Percentiles rank a stretch among this genome's conserved stretches.
These are phyloP conservation scores for Phytophthora litchii DNA, from an alignment of 352 stramenopile genomes.

Conservation along the genomic window DNA sequence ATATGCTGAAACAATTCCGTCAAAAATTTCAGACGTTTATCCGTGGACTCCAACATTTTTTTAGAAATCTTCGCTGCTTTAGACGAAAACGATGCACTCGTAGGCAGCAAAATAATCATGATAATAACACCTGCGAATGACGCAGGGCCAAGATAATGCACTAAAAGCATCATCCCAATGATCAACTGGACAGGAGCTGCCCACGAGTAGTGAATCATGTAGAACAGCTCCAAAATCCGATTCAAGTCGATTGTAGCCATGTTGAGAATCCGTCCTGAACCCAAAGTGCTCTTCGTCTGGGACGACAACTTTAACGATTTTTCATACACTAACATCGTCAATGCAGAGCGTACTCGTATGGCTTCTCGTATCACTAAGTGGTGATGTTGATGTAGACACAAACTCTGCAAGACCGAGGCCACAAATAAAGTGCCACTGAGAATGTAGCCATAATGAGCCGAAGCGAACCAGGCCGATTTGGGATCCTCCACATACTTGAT, in stretches of 20 bases:
- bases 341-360: conserved; percentile 62
- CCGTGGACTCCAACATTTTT: conserved; percentile 48
- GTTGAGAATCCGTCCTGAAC: conserved; percentile 91
- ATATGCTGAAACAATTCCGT: conserved; percentile 70
- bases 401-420: conserved; percentile 50
- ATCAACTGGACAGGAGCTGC: conserved; percentile 62
- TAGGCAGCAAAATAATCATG: conserved; percentile 60
- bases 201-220: conserved; percentile 67
- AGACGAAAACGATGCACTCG: conserved; percentile 45
- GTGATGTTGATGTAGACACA: conserved; percentile 75
- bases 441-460: conserved; percentile 60
- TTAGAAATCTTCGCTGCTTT: conserved; percentile 48
- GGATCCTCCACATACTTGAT: conserved; percentile 76
- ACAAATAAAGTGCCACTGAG: conserved; percentile 54
- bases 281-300: conserved; percentile 58
- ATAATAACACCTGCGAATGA: conserved; percentile 60
- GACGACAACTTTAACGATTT: conserved; percentile 64
- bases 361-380: conserved; percentile 70
- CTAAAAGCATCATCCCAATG: conserved; percentile 56
- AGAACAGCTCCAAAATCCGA: conserved; percentile 88
- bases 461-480: conserved; percentile 44
- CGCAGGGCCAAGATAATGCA: conserved; percentile 55
- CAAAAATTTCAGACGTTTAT: conserved; percentile 60
- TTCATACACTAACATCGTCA: conserved; percentile 72
- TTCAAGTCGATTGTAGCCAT: conserved; percentile 94